Conservation (phyloP, 192 early-diverging fungal species). For the Ambispora gerdemannii region DNA sequence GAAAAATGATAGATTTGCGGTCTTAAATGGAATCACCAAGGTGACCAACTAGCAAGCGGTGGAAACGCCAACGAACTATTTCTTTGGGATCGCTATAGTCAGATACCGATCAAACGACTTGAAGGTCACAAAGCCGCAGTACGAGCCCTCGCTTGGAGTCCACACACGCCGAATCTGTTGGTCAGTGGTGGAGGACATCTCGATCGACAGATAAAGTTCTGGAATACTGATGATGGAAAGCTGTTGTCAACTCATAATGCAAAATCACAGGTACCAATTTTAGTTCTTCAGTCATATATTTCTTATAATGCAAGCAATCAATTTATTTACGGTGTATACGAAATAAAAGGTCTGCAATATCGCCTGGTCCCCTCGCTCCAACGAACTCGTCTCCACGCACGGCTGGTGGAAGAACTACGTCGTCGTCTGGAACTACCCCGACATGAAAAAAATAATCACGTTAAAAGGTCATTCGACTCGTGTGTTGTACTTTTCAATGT, state of each 20-base stretch:
- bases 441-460: slow-evolving; percentile 61
- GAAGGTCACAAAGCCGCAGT: slow-evolving; percentile 83
- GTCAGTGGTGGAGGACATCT: slow-evolving; percentile 92
- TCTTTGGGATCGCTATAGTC: slow-evolving; percentile 71
- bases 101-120: slow-evolving; percentile 53
- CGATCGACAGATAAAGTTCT: slow-evolving; percentile 84
- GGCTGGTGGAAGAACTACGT: slow-evolving; percentile 91
- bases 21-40: slow-evolving; percentile 78
- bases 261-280: slow-evolving; percentile 84
- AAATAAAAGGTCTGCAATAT: slow-evolving; percentile 93
- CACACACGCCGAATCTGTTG: slow-evolving; percentile 68
- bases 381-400: slow-evolving; percentile 89
- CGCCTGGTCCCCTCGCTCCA: slow-evolving; percentile 72
- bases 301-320: too few relatives aligned
- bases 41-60: slow-evolving; percentile 74
- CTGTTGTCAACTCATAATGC: slow-evolving; percentile 64
- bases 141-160: slow-evolving; percentile 93
- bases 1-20: slow-evolving; percentile 78
- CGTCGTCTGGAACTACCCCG: slow-evolving; percentile 79
- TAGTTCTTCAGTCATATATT: background rate
- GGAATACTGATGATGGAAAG: slow-evolving; percentile 72
- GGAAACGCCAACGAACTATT: slow-evolving; percentile 90
- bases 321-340: too few relatives aligned
- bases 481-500: slow-evolving; percentile 88
- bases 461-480: slow-evolving; percentile 79